These are phyloP conservation scores for Saturnispora diversa DNA, from an alignment of 805 yeast genomes.

Conservation along the genomic window DNA sequence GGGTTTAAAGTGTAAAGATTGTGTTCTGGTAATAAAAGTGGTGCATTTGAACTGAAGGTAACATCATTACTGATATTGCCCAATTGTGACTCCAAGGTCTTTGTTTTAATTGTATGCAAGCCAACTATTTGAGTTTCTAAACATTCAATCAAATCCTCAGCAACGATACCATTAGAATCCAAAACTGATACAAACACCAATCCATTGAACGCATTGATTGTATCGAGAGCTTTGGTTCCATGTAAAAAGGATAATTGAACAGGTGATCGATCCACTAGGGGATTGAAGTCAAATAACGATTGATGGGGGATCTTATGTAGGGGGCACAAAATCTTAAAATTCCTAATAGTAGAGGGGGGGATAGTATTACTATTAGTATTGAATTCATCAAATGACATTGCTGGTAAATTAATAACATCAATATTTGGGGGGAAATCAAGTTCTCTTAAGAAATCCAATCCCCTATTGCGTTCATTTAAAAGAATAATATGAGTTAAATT, in stretches of 20 bases:
- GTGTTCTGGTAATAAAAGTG: slow-evolving; percentile 23
- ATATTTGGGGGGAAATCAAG: slow-evolving; percentile 8
- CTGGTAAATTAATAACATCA: slow-evolving; percentile 12
- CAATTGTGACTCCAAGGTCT: slow-evolving; percentile 18
- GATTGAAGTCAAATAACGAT: slow-evolving; percentile 34
- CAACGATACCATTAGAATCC: slow-evolving; percentile 29
- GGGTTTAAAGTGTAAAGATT: slow-evolving; percentile 14
- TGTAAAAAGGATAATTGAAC: slow-evolving; percentile 33
- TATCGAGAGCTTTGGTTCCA: slow-evolving; percentile 7
- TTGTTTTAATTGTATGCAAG: slow-evolving; percentile 28
- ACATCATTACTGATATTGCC: not conserved
- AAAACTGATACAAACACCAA: slow-evolving; percentile 30
- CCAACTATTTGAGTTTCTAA: slow-evolving; percentile 39
- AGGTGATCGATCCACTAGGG: slow-evolving; percentile 35
- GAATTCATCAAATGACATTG: slow-evolving; percentile 8
- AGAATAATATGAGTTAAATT: slow-evolving; percentile 52
- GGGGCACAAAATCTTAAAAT: slow-evolving; percentile 42
- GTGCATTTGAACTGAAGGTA: slow-evolving; percentile 9
- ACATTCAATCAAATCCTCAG: slow-evolving; percentile 28
- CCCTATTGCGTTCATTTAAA: slow-evolving; percentile 23
- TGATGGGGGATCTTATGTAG: slow-evolving; percentile 34
- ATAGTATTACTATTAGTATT: slow-evolving; percentile 39
- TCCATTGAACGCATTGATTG: slow-evolving; percentile 23
- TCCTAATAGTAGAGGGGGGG: slow-evolving; percentile 46
- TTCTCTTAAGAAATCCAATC: slow-evolving; percentile 27